Evolutionary conservation across 169 alveolate species (phyloP).

Genomic region (Cyclospora cayetanensis): DNA sequence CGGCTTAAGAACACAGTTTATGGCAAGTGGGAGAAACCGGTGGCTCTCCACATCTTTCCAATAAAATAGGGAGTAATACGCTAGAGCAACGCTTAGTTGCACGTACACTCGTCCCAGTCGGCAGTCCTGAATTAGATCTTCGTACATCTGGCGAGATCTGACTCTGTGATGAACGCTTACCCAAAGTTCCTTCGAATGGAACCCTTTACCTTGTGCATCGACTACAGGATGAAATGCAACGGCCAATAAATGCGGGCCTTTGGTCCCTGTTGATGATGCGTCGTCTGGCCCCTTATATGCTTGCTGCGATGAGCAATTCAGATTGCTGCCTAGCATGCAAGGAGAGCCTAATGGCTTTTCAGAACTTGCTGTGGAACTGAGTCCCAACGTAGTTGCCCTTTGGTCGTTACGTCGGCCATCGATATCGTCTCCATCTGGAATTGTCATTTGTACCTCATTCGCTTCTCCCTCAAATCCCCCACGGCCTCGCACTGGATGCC

Average conservation of each 20-base stretch:
- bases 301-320: too few species aligned
- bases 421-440: too few species aligned
- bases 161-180: background rate
- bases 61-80: conserved; percentile 16
- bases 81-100: conserved; percentile 31
- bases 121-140: conserved; percentile 37
- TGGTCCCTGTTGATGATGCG: too few species aligned
- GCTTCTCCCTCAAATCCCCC: too few species aligned
- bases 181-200: background rate
- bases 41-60: conserved; percentile 31
- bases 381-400: too few species aligned
- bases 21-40: conserved; percentile 10
- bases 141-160: conserved; percentile 11
- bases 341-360: too few species aligned
- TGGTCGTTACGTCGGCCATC: too few species aligned
- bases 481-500: too few species aligned
- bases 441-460: too few species aligned
- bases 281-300: too few species aligned
- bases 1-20: background rate
- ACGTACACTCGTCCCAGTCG: conserved; percentile 29
- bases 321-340: too few species aligned
- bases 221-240: conserved; percentile 1
- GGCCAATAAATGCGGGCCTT: background rate
- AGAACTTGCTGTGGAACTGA: too few species aligned
- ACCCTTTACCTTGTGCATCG: conserved; percentile 28